A percentile compares a stretch with the other conserved stretches of the same genome.
Evolutionary conservation across 257 asterid genomes (phyloP).

Genomic region (Fraxinus pennsylvanica): DNA sequence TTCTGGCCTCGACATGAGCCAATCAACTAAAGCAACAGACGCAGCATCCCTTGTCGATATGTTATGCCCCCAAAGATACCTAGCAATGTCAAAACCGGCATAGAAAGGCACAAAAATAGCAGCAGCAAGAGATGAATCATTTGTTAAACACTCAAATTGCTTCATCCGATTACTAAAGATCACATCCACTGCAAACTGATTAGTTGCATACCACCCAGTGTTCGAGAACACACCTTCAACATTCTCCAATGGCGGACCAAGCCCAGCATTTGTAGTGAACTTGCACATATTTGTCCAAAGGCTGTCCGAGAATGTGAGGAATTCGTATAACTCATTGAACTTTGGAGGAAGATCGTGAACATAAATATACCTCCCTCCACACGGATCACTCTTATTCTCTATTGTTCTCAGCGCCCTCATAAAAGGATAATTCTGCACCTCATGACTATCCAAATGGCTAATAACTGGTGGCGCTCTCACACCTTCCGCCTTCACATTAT

Average conservation of each 20-base stretch:
- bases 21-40: slow-evolving; percentile 70
- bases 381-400: slow-evolving; percentile 79
- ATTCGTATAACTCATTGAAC: slow-evolving; percentile 57
- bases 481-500: slow-evolving; percentile 7
- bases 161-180: slow-evolving; percentile 56
- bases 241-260: slow-evolving; percentile 56
- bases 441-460: neutral
- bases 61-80: slow-evolving; percentile 84
- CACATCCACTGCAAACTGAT: slow-evolving; percentile 60
- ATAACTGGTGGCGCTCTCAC: slow-evolving; percentile 12
- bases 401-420: slow-evolving; percentile 65
- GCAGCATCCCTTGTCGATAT: slow-evolving; percentile 70
- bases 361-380: slow-evolving; percentile 61
- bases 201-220: slow-evolving; percentile 59
- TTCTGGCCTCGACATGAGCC: slow-evolving; percentile 72
- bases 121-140: slow-evolving; percentile 62
- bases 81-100: slow-evolving; percentile 81
- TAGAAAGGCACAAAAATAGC: slow-evolving; percentile 64
- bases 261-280: slow-evolving; percentile 52
- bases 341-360: slow-evolving; percentile 53
- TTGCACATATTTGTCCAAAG: slow-evolving; percentile 63
- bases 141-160: slow-evolving; percentile 58
- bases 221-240: slow-evolving; percentile 55
- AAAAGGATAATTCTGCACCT: slow-evolving; percentile 51
- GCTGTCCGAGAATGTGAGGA: no score